Conservation (phyloP, 2,329 filamentous ascomycete genomes). For the Curvularia lunata region DNA sequence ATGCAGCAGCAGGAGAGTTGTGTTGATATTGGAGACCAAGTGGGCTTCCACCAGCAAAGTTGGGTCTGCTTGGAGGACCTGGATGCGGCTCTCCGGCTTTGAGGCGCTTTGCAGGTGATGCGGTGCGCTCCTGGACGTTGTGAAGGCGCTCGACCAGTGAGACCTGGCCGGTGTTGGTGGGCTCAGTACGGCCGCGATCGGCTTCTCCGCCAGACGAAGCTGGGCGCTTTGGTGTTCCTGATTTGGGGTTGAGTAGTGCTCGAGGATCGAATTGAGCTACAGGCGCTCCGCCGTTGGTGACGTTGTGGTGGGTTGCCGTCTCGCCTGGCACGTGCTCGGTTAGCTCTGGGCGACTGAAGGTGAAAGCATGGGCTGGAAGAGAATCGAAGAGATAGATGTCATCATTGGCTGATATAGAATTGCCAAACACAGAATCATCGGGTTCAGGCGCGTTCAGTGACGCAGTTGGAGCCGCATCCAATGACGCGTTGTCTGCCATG, state of each 20-base stretch:
- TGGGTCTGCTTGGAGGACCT: slow-evolving; percentile 26
- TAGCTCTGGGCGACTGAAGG: slow-evolving; percentile 22
- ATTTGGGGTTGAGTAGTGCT: slow-evolving; percentile 45
- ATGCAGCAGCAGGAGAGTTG: slow-evolving; percentile 3
- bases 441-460: slow-evolving; percentile 3
- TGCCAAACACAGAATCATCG: neutral
- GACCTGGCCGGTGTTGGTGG: slow-evolving; percentile 54
- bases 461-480: slow-evolving; percentile 2
- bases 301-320: slow-evolving; percentile 18
- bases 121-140: slow-evolving; percentile 71
- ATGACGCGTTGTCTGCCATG: slow-evolving; percentile 2
- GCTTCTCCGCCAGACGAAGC: slow-evolving; percentile 29
- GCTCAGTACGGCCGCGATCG: slow-evolving; percentile 34
- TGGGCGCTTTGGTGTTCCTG: slow-evolving; percentile 39
- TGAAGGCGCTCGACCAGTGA: slow-evolving; percentile 77
- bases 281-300: slow-evolving; percentile 21
- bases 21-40: slow-evolving; percentile 54
- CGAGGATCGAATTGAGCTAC: slow-evolving; percentile 35
- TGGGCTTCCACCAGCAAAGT: slow-evolving; percentile 34
- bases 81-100: slow-evolving; percentile 34
- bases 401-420: neutral
- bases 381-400: neutral
- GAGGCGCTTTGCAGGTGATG: slow-evolving; percentile 54
- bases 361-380: slow-evolving; percentile 6
- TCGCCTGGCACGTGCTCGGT: slow-evolving; percentile 29